Conservation (phyloP, 306 rosid species). For the Elaeagnus macrophylla region DNA sequence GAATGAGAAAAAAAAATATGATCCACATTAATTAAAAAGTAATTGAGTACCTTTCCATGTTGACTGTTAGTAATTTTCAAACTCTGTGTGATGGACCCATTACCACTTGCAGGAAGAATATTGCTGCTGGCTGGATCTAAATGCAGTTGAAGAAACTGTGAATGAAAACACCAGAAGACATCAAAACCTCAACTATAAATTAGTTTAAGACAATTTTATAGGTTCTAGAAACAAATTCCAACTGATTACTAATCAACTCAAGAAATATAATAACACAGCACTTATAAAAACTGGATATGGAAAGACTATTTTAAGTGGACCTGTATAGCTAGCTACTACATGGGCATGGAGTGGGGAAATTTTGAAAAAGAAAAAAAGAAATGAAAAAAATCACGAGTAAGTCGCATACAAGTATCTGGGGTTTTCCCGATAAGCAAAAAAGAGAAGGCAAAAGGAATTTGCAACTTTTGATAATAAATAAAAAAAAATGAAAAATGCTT, state of each 20-base stretch:
- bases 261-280: not conserved
- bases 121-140: conserved; percentile 85
- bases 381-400: no score
- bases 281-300: not conserved
- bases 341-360: no score
- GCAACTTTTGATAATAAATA: no score
- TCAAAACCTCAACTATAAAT: conserved; percentile 19
- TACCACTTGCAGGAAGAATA: conserved; percentile 59
- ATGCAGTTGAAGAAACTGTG: conserved; percentile 92
- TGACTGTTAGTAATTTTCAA: conserved; percentile 85
- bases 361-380: no score
- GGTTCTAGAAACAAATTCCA: conserved; percentile 12
- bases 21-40: not conserved
- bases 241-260: not conserved
- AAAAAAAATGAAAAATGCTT: not conserved
- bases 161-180: conserved; percentile 23
- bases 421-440: no score
- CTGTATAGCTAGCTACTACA: no score
- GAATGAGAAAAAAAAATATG: no score
- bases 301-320: no score
- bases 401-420: no score
- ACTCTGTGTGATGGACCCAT: conserved; percentile 63
- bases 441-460: no score
- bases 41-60: conserved; percentile 80
- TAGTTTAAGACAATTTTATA: conserved; percentile 1